phyloP scores from a whole-genome alignment of 2,329 filamentous ascomycete species.

The Colletotrichum camelliae region DNA sequence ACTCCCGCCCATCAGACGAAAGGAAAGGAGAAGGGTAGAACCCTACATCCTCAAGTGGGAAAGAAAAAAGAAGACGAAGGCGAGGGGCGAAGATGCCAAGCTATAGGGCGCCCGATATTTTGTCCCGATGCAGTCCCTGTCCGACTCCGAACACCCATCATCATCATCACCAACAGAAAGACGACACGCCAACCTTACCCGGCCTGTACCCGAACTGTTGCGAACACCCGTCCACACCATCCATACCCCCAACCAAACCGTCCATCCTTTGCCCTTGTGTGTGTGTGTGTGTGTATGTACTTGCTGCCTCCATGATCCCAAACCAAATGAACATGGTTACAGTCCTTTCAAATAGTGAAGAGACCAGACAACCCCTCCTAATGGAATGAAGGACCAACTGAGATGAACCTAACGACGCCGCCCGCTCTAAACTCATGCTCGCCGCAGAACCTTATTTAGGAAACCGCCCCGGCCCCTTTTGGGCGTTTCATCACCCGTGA shows the following conservation, averaged over 20 bases:
- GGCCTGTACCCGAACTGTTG: background rate
- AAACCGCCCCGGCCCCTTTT: slow-evolving; percentile 34
- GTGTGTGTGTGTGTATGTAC: background rate
- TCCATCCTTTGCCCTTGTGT: background rate
- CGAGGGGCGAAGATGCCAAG: background rate
- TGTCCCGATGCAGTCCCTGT: background rate
- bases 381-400: background rate
- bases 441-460: slow-evolving; percentile 41
- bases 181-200: background rate
- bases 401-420: background rate
- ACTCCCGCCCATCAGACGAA: background rate
- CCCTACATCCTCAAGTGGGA: background rate
- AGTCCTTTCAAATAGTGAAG: background rate
- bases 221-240: background rate
- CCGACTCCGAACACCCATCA: background rate
- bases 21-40: background rate
- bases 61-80: background rate
- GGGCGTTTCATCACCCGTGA: slow-evolving; percentile 23
- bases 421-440: slow-evolving; percentile 22
- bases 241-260: background rate
- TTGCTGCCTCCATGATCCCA: background rate
- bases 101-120: background rate
- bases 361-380: background rate
- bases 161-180: background rate
- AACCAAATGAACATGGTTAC: background rate